Evolutionary conservation across 768 basidiomycete genomes (phyloP).

Genomic region (Collybia mongolica): DNA sequence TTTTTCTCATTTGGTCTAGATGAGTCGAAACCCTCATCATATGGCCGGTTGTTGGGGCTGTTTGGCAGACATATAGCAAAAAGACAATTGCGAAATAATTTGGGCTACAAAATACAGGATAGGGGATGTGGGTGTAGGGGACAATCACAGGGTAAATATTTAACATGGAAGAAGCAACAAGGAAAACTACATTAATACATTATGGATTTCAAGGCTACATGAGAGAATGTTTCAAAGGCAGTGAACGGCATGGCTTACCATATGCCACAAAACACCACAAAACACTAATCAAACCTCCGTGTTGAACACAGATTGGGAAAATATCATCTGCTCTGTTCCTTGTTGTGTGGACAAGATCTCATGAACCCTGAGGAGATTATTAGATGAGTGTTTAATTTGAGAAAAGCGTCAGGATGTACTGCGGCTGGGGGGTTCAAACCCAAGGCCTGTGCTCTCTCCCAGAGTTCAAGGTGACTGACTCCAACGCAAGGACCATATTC

Average conservation of each 20-base stretch:
- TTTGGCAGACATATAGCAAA: too few species aligned
- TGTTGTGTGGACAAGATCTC: conserved; percentile 75
- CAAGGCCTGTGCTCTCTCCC: conserved; percentile 79
- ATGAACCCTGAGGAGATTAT: conserved; percentile 50
- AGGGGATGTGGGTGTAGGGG: neutral
- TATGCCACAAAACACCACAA: neutral
- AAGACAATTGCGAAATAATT: too few species aligned
- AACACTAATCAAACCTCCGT: conserved; percentile 33
- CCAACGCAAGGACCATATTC: conserved; percentile 83
- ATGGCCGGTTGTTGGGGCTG: too few species aligned
- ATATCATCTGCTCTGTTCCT: conserved; percentile 52
- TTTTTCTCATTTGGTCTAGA: too few species aligned
- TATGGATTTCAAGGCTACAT: neutral
- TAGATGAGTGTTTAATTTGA: neutral
- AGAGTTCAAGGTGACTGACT: conserved; percentile 79
- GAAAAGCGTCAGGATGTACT: conserved; percentile 37
- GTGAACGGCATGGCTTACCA: neutral
- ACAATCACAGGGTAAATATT: neutral
- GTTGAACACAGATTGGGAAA: conserved; percentile 63
- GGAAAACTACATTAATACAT: neutral
- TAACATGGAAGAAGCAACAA: neutral
- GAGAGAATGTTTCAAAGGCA: neutral
- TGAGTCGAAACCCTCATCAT: too few species aligned
- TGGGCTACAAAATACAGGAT: too few species aligned
- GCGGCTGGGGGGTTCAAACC: conserved; percentile 80